These are phyloP conservation scores for Lumnitzera littorea DNA, from an alignment of 345 rosid species.

Conservation along the genomic window DNA sequence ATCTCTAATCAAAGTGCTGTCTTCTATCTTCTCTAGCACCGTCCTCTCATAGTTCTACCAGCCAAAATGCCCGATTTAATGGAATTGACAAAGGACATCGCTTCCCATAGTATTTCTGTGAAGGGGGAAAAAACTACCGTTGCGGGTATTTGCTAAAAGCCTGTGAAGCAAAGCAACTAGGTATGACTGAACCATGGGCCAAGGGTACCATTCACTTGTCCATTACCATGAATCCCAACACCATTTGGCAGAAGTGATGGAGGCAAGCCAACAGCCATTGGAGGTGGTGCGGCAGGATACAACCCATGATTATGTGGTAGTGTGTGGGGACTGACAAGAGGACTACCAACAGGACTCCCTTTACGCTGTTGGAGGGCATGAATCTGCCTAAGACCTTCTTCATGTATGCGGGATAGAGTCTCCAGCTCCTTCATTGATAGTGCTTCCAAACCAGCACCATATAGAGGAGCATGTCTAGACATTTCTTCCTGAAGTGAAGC, in stretches of 20 bases:
- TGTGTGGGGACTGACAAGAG: constrained; percentile 49
- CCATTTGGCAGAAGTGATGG: constrained; percentile 64
- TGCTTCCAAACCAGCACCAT: constrained; percentile 88
- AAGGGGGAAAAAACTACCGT: too few species aligned
- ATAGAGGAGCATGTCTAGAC: constrained; percentile 86
- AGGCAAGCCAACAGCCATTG: constrained; percentile 66
- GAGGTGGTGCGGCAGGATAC: constrained; percentile 59
- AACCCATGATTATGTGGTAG: constrained; percentile 60
- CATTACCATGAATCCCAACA: constrained; percentile 68
- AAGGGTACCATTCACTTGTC: constrained; percentile 64
- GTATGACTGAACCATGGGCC: constrained; percentile 87
- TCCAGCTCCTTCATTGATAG: constrained; percentile 89
- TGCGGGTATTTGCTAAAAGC: too few species aligned
- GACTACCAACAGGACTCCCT: constrained; percentile 69
- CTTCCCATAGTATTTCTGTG: too few species aligned
- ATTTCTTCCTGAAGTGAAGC: constrained; percentile 81
- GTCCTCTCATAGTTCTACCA: constrained; percentile 26
- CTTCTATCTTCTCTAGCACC: background rate
- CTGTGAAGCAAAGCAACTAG: constrained; percentile 7
- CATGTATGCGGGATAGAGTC: constrained; percentile 80
- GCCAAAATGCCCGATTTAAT: constrained; percentile 22
- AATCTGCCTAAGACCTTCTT: constrained; percentile 89
- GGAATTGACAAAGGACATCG: too few species aligned
- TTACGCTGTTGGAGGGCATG: constrained; percentile 69
- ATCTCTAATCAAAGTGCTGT: too few species aligned